Base-by-base conservation (phyloP, 2,329 filamentous ascomycete genomes). In the Tolypocladium ophioglossoides region DNA sequence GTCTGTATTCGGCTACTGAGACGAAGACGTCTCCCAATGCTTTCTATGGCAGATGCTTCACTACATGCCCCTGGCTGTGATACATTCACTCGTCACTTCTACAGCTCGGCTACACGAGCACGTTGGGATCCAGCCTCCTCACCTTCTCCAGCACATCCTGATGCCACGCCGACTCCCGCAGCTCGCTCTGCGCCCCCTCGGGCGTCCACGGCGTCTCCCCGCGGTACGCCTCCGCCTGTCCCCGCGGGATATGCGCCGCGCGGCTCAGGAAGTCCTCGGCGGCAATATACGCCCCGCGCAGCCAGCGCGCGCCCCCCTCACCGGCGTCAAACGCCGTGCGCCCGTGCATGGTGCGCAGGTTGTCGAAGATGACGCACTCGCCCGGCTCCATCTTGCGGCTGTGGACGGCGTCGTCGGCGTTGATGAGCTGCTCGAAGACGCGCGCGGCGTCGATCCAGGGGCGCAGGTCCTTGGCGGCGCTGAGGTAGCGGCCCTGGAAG, bases 361-460 rank as follows among this genome's bases (percentile, higher is more conserved):
- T 97, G 67, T 95, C 86, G 66, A 99, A 97, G n/a, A 99, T 78
- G 14, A 91, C 91, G 66, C 90, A 95, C 64, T 96, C 88, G 3
- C 92, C 94, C 4, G 87, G 83, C 53, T 83, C 74, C 68, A 96
- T 74, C 69, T 86, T 86, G 55, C 86, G 76, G 73, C 92, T 78
- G 64, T 85, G 86, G 52, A 90, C 70, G 56, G 80, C 80, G 4
- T 73, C 65, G 0, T 77, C 70, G 1, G 74, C 65, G 59, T 89
- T 84, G 27, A 94, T 70, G 0, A 79, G 59, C 0, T 66, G 55
- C 50, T 83, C 77, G 62, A 95, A 90, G 2, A 67, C 64, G 37
- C 70, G 65, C 1, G 80, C 76, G 0, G 78, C 77, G 1, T 65
- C 57, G 50, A 82, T 71, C 69, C 83, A 84, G 1, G 57, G 48